These are phyloP conservation scores for Solanum okadae DNA, from an alignment of 257 asterid genomes.

Conservation along the genomic window DNA sequence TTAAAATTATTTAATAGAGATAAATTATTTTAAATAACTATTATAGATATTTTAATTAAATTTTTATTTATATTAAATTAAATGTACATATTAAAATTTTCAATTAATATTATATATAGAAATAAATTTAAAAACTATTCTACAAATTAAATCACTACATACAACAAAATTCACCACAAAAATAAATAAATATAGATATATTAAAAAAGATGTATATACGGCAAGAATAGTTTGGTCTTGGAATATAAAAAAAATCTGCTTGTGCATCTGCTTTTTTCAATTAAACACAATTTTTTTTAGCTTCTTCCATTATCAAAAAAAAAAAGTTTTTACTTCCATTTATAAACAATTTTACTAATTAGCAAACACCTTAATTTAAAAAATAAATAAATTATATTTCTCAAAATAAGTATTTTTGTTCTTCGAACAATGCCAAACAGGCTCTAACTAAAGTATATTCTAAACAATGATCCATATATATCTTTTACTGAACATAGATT, in stretches of 20 bases:
- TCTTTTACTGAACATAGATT: not conserved
- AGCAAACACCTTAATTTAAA: not conserved
- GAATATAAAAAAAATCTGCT: no score
- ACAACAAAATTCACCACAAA: not conserved
- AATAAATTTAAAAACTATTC: no score
- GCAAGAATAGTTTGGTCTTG: not conserved
- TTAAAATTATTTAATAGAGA: not conserved
- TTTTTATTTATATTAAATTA: no score
- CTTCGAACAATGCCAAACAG: not conserved
- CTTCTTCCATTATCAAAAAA: not conserved
- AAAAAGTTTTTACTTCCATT: not conserved
- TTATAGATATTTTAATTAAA: no score
- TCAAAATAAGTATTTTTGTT: not conserved
- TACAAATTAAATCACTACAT: not conserved
- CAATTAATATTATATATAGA: not conserved
- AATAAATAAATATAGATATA: no score
- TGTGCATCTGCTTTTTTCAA: no score
- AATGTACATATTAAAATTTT: not conserved
- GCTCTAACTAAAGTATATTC: not conserved
- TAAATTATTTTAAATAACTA: no score
- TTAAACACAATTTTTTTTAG: not conserved
- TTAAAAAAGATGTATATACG: no score
- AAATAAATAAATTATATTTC: no score
- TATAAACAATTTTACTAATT: not conserved
- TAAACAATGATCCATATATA: not conserved